phyloP scores from a whole-genome alignment of 305 asterid genomes.

The Fraxinus sp. region DNA sequence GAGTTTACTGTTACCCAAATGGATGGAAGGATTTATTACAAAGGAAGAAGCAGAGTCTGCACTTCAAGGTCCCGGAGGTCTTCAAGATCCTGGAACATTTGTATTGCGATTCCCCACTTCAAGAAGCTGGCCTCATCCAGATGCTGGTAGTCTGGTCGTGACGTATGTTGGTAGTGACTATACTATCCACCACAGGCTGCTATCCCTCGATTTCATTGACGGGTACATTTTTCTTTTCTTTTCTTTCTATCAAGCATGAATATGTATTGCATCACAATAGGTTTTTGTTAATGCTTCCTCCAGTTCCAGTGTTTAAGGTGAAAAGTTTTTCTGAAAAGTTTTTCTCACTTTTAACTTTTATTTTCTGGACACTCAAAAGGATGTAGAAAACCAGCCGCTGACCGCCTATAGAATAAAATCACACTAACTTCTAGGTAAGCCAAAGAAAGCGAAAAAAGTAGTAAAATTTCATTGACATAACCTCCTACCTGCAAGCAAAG shows the following conservation, averaged over 20 bases:
- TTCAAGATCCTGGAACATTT: conserved; percentile 74
- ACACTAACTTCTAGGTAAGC: background rate
- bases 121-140: conserved; percentile 99
- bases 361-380: background rate
- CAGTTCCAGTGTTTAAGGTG: background rate
- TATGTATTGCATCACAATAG: background rate
- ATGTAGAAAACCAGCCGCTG: background rate
- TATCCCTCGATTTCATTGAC: conserved; percentile 59
- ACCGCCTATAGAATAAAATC: background rate
- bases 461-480: background rate
- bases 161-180: conserved; percentile 68
- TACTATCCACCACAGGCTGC: conserved; percentile 65
- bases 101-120: conserved; percentile 81
- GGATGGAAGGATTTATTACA: conserved; percentile 89
- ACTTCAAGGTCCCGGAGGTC: conserved; percentile 51
- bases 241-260: background rate
- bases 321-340: too few species aligned
- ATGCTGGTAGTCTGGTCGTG: conserved; percentile 81
- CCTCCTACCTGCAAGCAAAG: background rate
- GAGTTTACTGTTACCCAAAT: conserved; percentile 61
- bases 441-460: background rate
- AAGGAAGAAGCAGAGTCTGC: conserved; percentile 88
- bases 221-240: conserved; percentile 40
- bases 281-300: background rate
- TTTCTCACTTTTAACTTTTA: background rate